Percentiles rank a stretch among this genome's conserved stretches.
Evolutionary conservation across 176 grass and related monocot genomes (phyloP).

Genomic region (Leersia perrieri): DNA sequence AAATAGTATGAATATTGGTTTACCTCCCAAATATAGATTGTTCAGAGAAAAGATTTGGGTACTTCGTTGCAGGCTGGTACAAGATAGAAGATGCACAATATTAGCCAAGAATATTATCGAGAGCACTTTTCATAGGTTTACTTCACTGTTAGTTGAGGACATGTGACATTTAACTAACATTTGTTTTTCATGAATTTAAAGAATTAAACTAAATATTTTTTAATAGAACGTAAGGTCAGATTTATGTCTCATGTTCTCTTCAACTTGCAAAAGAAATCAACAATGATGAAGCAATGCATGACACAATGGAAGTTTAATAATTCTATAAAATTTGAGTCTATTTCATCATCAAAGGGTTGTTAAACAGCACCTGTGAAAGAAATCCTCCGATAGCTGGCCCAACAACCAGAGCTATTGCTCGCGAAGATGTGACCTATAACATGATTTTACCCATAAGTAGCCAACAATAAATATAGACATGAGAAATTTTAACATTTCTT

Average conservation of each 20-base stretch:
- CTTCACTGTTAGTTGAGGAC: neutral
- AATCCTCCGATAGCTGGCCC: slow-evolving; percentile 78
- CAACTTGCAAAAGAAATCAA: neutral
- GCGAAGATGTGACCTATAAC: slow-evolving; percentile 60
- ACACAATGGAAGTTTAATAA: neutral
- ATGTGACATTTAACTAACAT: slow-evolving; percentile 1
- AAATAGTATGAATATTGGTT: neutral
- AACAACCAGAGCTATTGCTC: slow-evolving; percentile 57
- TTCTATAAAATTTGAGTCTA: neutral
- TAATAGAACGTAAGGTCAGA: neutral
- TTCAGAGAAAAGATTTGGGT: slow-evolving; percentile 51
- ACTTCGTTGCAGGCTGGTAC: slow-evolving; percentile 57
- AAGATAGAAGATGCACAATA: slow-evolving; percentile 20
- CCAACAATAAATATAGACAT: neutral
- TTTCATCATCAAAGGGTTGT: neutral
- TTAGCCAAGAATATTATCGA: slow-evolving; percentile 7
- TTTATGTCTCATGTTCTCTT: neutral
- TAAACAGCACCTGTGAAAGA: slow-evolving; percentile 57
- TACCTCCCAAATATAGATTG: slow-evolving; percentile 73
- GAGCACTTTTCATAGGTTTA: neutral
- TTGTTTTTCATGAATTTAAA: neutral
- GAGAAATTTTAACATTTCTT: neutral
- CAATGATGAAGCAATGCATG: neutral
- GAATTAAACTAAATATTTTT: neutral
- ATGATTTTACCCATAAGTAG: neutral